Evolutionary conservation across 805 yeast genomes (phyloP).

Genomic region (Nakazawaea anatomiae): DNA sequence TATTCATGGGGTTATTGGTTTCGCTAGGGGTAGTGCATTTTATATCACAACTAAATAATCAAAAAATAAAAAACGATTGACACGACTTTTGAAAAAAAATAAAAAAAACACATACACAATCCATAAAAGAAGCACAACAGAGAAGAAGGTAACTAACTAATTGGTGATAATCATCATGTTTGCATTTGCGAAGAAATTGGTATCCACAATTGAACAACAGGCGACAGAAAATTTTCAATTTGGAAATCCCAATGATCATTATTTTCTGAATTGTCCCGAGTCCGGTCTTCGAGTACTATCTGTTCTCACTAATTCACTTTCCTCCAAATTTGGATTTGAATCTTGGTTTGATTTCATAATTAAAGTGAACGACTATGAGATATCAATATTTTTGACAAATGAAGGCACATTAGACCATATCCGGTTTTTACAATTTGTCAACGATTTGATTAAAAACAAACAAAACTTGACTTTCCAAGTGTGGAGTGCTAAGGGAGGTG

Average conservation of each 20-base stretch:
- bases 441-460: constrained; percentile 10
- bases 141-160: neutral
- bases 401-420: constrained; percentile 9
- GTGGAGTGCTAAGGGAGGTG: constrained; percentile 88
- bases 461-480: constrained; percentile 46
- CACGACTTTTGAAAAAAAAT: neutral
- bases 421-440: constrained; percentile 10
- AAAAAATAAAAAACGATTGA: neutral
- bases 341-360: constrained; percentile 85
- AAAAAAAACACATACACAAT: neutral
- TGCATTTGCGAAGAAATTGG: constrained; percentile 61
- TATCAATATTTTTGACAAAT: constrained; percentile 21
- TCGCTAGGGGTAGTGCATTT: neutral
- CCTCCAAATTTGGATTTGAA: constrained; percentile 54
- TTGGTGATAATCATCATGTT: constrained; percentile 30
- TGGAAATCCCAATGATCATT: constrained; percentile 24
- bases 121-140: neutral
- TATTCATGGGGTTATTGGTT: constrained; percentile 11
- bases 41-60: neutral
- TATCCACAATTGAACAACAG: constrained; percentile 42
- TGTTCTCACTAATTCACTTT: constrained; percentile 40
- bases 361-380: constrained; percentile 69
- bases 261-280: constrained; percentile 27
- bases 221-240: constrained; percentile 17
- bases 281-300: constrained; percentile 56